Evolutionary conservation across 1,284 basidiomycete genomes (phyloP), one percentile per base, ranked within the genome.

Genomic region (Sutorius eximius): DNA sequence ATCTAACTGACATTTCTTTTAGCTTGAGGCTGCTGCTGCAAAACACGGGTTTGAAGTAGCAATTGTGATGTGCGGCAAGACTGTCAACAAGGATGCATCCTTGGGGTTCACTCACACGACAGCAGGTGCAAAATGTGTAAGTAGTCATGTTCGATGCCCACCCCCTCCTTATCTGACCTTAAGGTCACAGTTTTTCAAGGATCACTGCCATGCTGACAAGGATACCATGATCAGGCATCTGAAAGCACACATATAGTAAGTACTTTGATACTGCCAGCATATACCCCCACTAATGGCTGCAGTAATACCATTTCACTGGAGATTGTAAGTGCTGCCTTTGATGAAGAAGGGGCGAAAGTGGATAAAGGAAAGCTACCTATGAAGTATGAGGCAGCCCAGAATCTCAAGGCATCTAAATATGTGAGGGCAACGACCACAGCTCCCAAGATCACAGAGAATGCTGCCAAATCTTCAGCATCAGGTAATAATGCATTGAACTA

Each of bases 291-390:
- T 24, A 24, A 45, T 24, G 33, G 5, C 22, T 24, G 22, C 22
- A 24, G 22, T 24, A 24, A 24, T 24, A 24, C 22, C 22, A 24
- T 45, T 15, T 57, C 40, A 30, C 38, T 57, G 30, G 24, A 46
- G n/a, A 27, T 51, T 1, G 29, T 57, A 15, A 46, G 40, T 3
- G 43, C 46, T 1, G 20, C 55, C 38, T 57, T 57, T 5, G 10
- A 41, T 18, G 36, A 44, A 24, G 22, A 24, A 24, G 22, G 22
- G 22, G 22, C 22, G 22, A 24, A 24, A 24, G 22, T 3, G 22
- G 22, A 24, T 24, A 24, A 24, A 24, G 22, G 22, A 24, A 24
- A 24, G 22, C 22, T 24, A 24, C 22, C 22, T 24, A 24, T 24
- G 22, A 24, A 24, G 22, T 24, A 24, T 24, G 22, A 24, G 22